Conservation (phyloP, 305 asterid genomes). For the Solanum hybrid region DNA sequence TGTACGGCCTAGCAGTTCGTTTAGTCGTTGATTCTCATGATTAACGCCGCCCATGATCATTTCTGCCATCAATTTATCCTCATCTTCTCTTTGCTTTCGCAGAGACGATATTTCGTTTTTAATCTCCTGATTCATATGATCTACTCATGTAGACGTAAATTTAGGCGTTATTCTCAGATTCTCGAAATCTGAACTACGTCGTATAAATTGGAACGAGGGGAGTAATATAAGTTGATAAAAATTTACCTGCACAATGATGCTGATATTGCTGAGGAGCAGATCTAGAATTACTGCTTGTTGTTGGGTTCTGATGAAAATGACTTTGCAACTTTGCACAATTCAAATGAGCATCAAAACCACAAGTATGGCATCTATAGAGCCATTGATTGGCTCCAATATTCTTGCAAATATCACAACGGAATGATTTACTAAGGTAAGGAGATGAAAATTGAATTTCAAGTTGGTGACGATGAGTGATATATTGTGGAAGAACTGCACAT, state of each 20-base stretch:
- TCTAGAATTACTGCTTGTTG: not conserved
- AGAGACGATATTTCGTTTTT: not conserved
- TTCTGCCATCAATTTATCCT: not conserved
- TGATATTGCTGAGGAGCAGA: constrained; percentile 8
- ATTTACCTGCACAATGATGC: not conserved
- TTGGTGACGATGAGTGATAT: constrained; percentile 18
- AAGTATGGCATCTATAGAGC: constrained; percentile 42
- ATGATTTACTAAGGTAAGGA: constrained; percentile 24
- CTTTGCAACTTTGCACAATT: constrained; percentile 9
- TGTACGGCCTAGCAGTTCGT: not conserved
- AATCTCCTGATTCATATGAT: not conserved
- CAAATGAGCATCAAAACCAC: constrained; percentile 46
- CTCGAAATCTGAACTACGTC: too few species aligned
- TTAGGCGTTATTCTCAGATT: too few species aligned
- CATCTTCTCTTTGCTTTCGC: not conserved
- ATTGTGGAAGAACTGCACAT: constrained; percentile 29
- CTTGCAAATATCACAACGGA: constrained; percentile 39
- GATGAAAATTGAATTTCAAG: constrained; percentile 29
- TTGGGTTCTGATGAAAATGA: not conserved
- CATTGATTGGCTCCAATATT: constrained; percentile 24
- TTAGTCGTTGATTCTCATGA: not conserved
- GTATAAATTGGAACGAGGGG: too few species aligned
- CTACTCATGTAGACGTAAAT: not conserved
- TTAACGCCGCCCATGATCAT: not conserved
- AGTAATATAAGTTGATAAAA: not conserved